A percentile compares a stretch with the other conserved stretches of the same genome.
Evolutionary conservation across 2,329 filamentous ascomycete species (phyloP).

Genomic region (Pseudogymnoascus sp.): DNA sequence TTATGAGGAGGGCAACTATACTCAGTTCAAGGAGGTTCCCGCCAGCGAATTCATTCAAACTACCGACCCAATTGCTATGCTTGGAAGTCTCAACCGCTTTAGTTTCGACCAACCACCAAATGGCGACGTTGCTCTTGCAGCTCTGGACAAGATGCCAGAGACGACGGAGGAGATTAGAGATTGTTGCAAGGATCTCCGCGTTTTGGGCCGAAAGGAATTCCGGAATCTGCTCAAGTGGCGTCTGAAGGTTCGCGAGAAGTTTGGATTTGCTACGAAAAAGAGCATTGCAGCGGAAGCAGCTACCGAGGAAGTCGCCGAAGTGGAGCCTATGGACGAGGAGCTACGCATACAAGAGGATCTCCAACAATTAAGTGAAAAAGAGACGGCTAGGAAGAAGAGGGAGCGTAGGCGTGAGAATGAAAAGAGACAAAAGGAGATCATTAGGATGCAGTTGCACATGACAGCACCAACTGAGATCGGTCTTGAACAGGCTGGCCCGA

Average conservation of each 20-base stretch:
- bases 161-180: constrained; percentile 74
- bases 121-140: constrained; percentile 77
- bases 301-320: constrained; percentile 62
- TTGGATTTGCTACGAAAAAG: constrained; percentile 71
- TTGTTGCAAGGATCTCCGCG: constrained; percentile 77
- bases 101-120: constrained; percentile 73
- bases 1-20: constrained; percentile 94
- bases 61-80: constrained; percentile 82
- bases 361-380: constrained; percentile 71
- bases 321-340: constrained; percentile 92
- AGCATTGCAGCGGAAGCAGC: constrained; percentile 37
- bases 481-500: constrained; percentile 72
- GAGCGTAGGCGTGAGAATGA: constrained; percentile 85
- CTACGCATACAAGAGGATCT: constrained; percentile 82
- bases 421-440: constrained; percentile 84
- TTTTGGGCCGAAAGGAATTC: constrained; percentile 91
- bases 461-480: constrained; percentile 91
- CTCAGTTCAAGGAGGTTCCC: constrained; percentile 78
- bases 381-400: constrained; percentile 68
- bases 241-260: constrained; percentile 78
- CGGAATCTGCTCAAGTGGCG: constrained; percentile 84
- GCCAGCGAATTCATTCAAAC: constrained; percentile 94
- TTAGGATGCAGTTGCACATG: constrained; percentile 98
- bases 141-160: constrained; percentile 75
- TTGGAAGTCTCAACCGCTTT: constrained; percentile 77